Evolutionary conservation across 768 basidiomycete genomes (phyloP).

Genomic region (Royoungia palumana): DNA sequence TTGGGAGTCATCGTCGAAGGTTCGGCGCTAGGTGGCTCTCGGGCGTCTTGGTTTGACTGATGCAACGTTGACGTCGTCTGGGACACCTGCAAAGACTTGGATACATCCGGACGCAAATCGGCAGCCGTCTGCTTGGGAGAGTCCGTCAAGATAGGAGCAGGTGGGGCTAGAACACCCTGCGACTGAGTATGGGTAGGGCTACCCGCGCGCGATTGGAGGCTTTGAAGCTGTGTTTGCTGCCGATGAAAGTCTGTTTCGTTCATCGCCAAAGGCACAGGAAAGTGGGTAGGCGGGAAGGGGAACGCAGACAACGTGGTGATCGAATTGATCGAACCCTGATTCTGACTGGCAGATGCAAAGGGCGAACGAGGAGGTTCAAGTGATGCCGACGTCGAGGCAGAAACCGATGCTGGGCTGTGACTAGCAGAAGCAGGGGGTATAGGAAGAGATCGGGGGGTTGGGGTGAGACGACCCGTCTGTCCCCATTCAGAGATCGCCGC

Average conservation of each 20-base stretch:
- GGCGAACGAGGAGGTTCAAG: slow-evolving; percentile 28
- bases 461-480: slow-evolving; percentile 18
- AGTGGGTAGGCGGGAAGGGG: slow-evolving; percentile 69
- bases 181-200: slow-evolving; percentile 13
- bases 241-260: slow-evolving; percentile 25
- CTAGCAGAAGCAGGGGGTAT: slow-evolving; percentile 13
- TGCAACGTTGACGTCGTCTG: slow-evolving; percentile 3
- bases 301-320: slow-evolving; percentile 72
- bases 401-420: slow-evolving; percentile 11
- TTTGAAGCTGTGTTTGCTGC: slow-evolving; percentile 25
- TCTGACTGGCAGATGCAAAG: slow-evolving; percentile 14
- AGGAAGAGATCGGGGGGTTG: slow-evolving; percentile 20
- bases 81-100: slow-evolving; percentile 6
- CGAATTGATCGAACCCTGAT: slow-evolving; percentile 38
- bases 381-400: background rate
- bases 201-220: slow-evolving; percentile 16
- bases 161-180: slow-evolving; percentile 1
- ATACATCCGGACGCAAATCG: slow-evolving; percentile 1
- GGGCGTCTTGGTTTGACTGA: slow-evolving; percentile 3
- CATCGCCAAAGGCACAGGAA: slow-evolving; percentile 53
- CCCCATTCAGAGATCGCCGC: slow-evolving; percentile 31
- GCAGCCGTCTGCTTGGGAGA: slow-evolving; percentile 20
- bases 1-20: background rate
- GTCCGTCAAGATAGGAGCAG: slow-evolving; percentile 12
- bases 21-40: background rate